Evolutionary conservation across 768 basidiomycete species (phyloP).

Genomic region (Phlebiopsis flavidoalba): DNA sequence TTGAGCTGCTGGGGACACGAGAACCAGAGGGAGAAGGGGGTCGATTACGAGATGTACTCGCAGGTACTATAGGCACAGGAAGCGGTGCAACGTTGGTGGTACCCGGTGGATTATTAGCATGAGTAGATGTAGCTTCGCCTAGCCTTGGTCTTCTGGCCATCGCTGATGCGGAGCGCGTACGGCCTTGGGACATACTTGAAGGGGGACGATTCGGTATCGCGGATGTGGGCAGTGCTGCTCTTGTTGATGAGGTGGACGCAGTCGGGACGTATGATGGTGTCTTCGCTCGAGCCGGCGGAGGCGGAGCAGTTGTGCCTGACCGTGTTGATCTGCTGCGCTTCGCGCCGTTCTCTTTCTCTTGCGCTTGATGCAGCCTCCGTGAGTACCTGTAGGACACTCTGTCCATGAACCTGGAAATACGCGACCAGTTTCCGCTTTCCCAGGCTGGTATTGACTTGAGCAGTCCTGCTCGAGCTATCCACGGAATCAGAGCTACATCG

Average conservation of each 20-base stretch:
- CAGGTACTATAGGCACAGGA: not conserved
- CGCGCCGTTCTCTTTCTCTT: slow-evolving; percentile 70
- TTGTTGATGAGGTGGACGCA: slow-evolving; percentile 28
- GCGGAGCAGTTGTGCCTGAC: slow-evolving; percentile 32
- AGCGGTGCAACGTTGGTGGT: not conserved
- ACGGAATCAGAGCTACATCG: not conserved
- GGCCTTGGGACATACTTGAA: slow-evolving; percentile 30
- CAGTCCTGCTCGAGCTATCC: slow-evolving; percentile 84
- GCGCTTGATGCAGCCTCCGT: slow-evolving; percentile 61
- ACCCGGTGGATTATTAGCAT: slow-evolving; percentile 13
- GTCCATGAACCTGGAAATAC: slow-evolving; percentile 84
- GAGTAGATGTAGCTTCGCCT: slow-evolving; percentile 31
- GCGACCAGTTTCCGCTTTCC: slow-evolving; percentile 71
- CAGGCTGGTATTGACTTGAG: slow-evolving; percentile 73
- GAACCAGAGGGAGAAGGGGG: slow-evolving; percentile 9
- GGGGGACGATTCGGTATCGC: slow-evolving; percentile 44
- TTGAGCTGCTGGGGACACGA: not conserved
- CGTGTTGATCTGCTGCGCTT: slow-evolving; percentile 23
- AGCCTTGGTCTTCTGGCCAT: slow-evolving; percentile 56
- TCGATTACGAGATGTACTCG: not conserved
- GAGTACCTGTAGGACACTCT: slow-evolving; percentile 74
- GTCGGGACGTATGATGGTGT: slow-evolving; percentile 40
- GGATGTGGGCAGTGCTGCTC: slow-evolving; percentile 45
- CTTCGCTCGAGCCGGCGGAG: slow-evolving; percentile 57
- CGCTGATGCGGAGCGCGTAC: slow-evolving; percentile 36